Evolutionary conservation across 2,329 filamentous ascomycete species (phyloP).

Genomic region (Talaromyces sp.): DNA sequence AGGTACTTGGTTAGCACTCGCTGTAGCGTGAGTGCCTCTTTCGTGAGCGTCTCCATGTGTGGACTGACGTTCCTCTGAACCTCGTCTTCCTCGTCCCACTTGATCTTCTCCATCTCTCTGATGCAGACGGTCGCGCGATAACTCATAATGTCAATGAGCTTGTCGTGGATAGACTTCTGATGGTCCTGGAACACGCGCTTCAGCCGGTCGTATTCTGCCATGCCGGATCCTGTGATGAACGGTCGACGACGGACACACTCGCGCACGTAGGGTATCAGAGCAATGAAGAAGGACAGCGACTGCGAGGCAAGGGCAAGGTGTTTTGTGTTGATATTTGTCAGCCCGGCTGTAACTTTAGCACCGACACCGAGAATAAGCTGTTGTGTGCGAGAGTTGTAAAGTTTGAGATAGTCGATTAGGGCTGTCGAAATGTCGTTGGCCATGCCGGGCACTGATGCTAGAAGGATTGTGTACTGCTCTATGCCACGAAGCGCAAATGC

Average conservation of each 20-base stretch:
- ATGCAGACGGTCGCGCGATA: constrained; percentile 68
- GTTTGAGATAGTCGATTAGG: constrained; percentile 77
- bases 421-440: constrained; percentile 72
- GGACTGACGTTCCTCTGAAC: constrained; percentile 49
- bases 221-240: constrained; percentile 47
- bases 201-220: constrained; percentile 83
- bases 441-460: constrained; percentile 81
- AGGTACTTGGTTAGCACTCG: constrained; percentile 78
- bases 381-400: constrained; percentile 91
- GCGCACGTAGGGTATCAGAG: constrained; percentile 80
- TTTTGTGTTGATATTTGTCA: constrained; percentile 94
- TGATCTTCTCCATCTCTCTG: constrained; percentile 65
- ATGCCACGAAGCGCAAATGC: constrained; percentile 74
- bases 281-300: constrained; percentile 78
- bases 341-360: constrained; percentile 76
- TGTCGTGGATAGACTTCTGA: constrained; percentile 83
- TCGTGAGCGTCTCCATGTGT: constrained; percentile 82
- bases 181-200: constrained; percentile 80
- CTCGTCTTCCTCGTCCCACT: constrained; percentile 58
- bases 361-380: constrained; percentile 94
- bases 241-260: constrained; percentile 81
- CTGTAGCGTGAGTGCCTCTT: constrained; percentile 78
- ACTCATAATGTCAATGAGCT: constrained; percentile 87
- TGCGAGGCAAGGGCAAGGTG: constrained; percentile 89
- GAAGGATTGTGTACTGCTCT: constrained; percentile 76